These are phyloP conservation scores for Epichloe brachyelytri DNA, from an alignment of 2,329 filamentous ascomycete species.

Conservation along the genomic window DNA sequence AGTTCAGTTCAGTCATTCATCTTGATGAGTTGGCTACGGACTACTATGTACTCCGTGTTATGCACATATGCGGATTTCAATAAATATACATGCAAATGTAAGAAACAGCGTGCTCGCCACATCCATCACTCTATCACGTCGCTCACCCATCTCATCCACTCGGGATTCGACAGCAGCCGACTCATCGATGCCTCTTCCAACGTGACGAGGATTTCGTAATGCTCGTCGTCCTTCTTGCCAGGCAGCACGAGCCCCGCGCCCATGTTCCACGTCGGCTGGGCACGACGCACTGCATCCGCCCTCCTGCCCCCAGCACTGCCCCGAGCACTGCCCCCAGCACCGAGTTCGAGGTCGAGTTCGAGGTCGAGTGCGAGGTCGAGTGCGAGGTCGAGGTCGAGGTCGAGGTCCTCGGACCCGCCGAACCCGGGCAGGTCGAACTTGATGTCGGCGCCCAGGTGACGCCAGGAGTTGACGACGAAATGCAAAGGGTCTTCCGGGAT, in stretches of 20 bases:
- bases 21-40: too few species aligned
- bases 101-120: background rate
- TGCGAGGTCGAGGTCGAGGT: too few species aligned
- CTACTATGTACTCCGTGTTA: too few species aligned
- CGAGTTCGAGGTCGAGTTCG: too few species aligned
- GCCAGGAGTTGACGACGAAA: constrained; percentile 33
- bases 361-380: too few species aligned
- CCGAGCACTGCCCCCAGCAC: background rate
- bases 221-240: constrained; percentile 10
- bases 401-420: background rate
- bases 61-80: too few species aligned
- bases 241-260: constrained; percentile 21
- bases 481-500: constrained; percentile 26
- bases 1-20: too few species aligned
- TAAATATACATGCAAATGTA: too few species aligned
- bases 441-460: constrained; percentile 28
- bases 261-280: constrained; percentile 17
- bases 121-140: background rate
- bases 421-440: constrained; percentile 21
- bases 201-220: constrained; percentile 20
- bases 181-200: constrained; percentile 19
- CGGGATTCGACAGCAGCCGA: constrained; percentile 12
- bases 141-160: constrained; percentile 18
- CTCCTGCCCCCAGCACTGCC: background rate
- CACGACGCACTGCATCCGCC: constrained; percentile 19